Conservation (phyloP, 139 green algal genomes). For the Deuterostichococcus epilithicus region DNA sequence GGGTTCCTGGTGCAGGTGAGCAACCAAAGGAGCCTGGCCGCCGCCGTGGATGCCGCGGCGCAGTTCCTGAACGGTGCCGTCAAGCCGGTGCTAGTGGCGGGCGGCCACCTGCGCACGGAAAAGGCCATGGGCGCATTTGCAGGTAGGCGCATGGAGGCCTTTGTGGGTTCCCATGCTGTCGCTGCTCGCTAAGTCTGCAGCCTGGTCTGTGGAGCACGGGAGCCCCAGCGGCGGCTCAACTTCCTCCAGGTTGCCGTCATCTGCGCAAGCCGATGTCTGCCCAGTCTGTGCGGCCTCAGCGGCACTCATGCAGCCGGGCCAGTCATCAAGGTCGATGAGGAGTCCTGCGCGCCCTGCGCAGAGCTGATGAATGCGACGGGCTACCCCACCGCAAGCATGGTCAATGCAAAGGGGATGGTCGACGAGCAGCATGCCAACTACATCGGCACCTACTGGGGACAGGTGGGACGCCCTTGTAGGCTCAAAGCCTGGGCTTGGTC, state of each 20-base stretch:
- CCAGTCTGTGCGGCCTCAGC: no score
- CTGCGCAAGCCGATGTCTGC: no score
- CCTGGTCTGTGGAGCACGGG: no score
- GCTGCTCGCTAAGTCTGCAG: neutral
- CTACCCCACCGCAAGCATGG: slow-evolving; percentile 58
- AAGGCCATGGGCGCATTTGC: neutral
- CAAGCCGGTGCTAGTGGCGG: slow-evolving; percentile 63
- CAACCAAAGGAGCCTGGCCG: slow-evolving; percentile 45
- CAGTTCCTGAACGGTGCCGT: slow-evolving; percentile 45
- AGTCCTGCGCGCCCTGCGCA: neutral
- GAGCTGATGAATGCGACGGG: slow-evolving; percentile 30
- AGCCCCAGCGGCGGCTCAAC: no score
- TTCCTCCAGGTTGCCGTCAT: no score
- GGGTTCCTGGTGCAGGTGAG: slow-evolving; percentile 12
- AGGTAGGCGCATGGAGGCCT: neutral
- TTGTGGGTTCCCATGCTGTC: neutral
- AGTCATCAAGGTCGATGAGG: no score
- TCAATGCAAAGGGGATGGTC: slow-evolving; percentile 74
- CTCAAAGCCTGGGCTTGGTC: neutral
- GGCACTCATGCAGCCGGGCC: no score
- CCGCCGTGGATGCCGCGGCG: slow-evolving; percentile 55
- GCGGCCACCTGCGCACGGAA: slow-evolving; percentile 30
- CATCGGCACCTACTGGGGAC: slow-evolving; percentile 75
- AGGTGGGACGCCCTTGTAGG: neutral
- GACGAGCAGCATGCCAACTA: slow-evolving; percentile 59